Conservation (phyloP, 164 flowering plant genomes). For the Stephania cephalantha region DNA sequence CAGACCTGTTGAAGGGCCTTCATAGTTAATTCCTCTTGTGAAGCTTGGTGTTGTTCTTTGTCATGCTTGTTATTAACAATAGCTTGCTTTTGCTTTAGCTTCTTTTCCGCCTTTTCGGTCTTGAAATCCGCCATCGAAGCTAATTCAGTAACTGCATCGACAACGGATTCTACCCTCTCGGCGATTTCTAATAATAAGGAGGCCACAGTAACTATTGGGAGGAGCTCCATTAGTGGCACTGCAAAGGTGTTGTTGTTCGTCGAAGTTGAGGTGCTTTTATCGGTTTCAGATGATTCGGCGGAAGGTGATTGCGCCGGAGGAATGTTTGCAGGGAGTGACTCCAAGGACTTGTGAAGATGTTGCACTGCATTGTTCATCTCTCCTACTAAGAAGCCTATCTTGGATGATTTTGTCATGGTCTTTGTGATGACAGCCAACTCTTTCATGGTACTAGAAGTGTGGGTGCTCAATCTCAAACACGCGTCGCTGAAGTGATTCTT, state of each 20-base stretch:
- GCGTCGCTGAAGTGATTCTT: constrained; percentile 33
- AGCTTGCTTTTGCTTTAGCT: constrained; percentile 24
- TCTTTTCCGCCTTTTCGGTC: constrained; percentile 19
- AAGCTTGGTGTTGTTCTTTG: constrained; percentile 7
- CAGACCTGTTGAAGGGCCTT: constrained; percentile 32
- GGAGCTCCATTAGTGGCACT: constrained; percentile 35
- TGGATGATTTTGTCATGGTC: constrained; percentile 48
- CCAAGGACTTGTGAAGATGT: constrained; percentile 42
- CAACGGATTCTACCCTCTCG: constrained; percentile 42
- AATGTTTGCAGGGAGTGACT: constrained; percentile 29
- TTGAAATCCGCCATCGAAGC: constrained; percentile 46
- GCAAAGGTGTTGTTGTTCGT: neutral
- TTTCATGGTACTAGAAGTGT: constrained; percentile 27
- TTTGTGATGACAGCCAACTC: constrained; percentile 38
- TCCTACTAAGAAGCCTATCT: constrained; percentile 31
- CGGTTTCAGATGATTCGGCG: constrained; percentile 7
- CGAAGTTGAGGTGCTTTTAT: constrained; percentile 4
- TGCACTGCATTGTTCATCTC: constrained; percentile 51
- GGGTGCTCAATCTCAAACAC: constrained; percentile 31
- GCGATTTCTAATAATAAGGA: constrained; percentile 54
- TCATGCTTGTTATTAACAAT: constrained; percentile 4
- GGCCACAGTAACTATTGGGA: constrained; percentile 51
- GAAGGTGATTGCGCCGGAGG: constrained; percentile 2
- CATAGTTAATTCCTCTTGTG: constrained; percentile 27
- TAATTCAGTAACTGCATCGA: constrained; percentile 35